phyloP scores from a whole-genome alignment of 345 rosid species.

The Citrus hindsii region DNA sequence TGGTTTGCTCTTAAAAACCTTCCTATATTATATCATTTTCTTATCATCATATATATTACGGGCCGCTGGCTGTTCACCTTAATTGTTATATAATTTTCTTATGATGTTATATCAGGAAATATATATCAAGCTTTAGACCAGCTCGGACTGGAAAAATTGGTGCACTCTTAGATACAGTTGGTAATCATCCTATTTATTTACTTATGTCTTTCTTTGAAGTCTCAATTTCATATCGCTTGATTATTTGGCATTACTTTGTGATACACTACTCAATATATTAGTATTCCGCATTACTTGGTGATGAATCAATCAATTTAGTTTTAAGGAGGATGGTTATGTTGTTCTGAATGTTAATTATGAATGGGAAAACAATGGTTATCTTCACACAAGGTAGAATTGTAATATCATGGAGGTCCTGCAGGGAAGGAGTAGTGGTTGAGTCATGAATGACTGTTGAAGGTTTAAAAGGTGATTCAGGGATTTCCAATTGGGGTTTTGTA shows the following conservation, averaged over 20 bases:
- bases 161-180: conserved; percentile 58
- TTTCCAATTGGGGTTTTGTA: background rate
- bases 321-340: background rate
- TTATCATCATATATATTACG: background rate
- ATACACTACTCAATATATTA: background rate
- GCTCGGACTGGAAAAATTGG: conserved; percentile 67
- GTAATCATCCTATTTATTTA: conserved; percentile 34
- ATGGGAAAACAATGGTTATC: background rate
- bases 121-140: conserved; percentile 82
- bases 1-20: conserved; percentile 53
- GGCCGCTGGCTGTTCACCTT: conserved; percentile 10
- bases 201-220: background rate
- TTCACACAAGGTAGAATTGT: background rate
- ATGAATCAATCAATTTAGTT: background rate
- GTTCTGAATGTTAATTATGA: background rate
- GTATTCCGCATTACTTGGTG: conserved; percentile 2
- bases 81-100: background rate
- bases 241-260: conserved; percentile 5
- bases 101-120: conserved; percentile 58
- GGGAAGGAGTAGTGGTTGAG: background rate
- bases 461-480: background rate
- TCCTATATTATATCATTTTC: background rate
- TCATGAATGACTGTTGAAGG: background rate
- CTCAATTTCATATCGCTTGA: conserved; percentile 1
- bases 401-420: background rate